Evolutionary conservation across 164 flowering plant genomes (phyloP).

Genomic region (Malania oleifera): DNA sequence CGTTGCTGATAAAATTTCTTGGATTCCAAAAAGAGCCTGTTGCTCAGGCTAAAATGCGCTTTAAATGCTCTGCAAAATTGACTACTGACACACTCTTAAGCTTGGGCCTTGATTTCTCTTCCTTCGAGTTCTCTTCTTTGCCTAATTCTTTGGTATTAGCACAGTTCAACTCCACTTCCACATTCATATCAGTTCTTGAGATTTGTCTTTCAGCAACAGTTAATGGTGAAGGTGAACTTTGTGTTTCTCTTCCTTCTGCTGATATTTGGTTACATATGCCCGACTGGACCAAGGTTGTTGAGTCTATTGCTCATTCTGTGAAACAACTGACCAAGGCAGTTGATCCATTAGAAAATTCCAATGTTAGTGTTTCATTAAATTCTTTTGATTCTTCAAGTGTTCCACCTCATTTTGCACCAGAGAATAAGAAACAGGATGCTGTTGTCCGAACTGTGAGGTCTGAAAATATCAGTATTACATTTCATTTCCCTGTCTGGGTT

Average conservation of each 20-base stretch:
- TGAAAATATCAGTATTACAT: constrained; percentile 37
- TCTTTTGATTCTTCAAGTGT: constrained; percentile 10
- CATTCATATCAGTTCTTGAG: constrained; percentile 32
- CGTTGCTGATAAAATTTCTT: constrained; percentile 39
- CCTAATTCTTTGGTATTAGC: constrained; percentile 36
- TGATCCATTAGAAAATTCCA: constrained; percentile 11
- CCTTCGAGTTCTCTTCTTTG: constrained; percentile 42
- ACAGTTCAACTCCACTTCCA: constrained; percentile 22
- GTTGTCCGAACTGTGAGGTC: constrained; percentile 30
- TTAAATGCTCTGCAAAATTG: constrained; percentile 44
- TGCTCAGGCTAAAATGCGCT: constrained; percentile 48
- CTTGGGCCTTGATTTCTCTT: constrained; percentile 39
- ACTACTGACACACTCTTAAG: constrained; percentile 32
- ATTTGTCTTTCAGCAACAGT: constrained; percentile 34
- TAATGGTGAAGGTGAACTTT: constrained; percentile 27
- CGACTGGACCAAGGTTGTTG: constrained; percentile 59
- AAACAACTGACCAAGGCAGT: constrained; percentile 9
- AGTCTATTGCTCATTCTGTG: constrained; percentile 27
- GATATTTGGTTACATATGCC: constrained; percentile 61
- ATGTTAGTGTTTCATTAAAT: constrained; percentile 7
- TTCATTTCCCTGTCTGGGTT: constrained; percentile 50
- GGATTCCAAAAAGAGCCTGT: constrained; percentile 22
- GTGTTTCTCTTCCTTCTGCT: constrained; percentile 47
- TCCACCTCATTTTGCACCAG: constrained; percentile 13
- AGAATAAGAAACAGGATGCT: constrained; percentile 12